Evolutionary conservation across 2,329 filamentous ascomycete genomes (phyloP).

Genomic region (Fusarium sp.): DNA sequence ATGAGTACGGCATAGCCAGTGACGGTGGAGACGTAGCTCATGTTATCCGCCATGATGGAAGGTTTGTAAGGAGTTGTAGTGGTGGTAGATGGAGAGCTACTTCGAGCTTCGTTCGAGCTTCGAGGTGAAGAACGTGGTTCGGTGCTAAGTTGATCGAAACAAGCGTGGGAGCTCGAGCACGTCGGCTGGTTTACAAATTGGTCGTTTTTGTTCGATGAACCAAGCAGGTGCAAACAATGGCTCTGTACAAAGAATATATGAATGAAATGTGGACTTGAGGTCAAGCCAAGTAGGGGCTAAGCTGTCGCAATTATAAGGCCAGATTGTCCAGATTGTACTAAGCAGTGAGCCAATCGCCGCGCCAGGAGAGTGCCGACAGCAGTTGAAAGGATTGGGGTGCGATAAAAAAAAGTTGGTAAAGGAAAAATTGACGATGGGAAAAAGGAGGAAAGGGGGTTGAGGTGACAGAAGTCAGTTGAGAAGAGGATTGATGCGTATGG

Average conservation of each 20-base stretch:
- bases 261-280: slow-evolving; percentile 26
- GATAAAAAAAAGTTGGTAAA: slow-evolving; percentile 2
- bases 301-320: slow-evolving; percentile 51
- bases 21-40: slow-evolving; percentile 55
- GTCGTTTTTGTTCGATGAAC: slow-evolving; percentile 11
- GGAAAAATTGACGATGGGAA: slow-evolving; percentile 27
- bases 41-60: slow-evolving; percentile 53
- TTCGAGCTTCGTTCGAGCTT: slow-evolving; percentile 32
- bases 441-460: slow-evolving; percentile 37
- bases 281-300: slow-evolving; percentile 30
- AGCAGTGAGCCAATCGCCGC: slow-evolving; percentile 39
- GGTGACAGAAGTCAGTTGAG: slow-evolving; percentile 31
- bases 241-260: slow-evolving; percentile 12
- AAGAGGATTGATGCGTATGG: slow-evolving; percentile 42
- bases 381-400: slow-evolving; percentile 5
- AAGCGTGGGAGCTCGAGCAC: slow-evolving; percentile 15
- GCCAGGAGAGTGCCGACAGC: slow-evolving; percentile 32
- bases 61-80: slow-evolving; percentile 13
- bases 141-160: slow-evolving; percentile 12
- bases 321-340: slow-evolving; percentile 54
- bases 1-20: slow-evolving; percentile 56
- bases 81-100: slow-evolving; percentile 24
- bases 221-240: slow-evolving; percentile 15
- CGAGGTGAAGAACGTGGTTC: slow-evolving; percentile 22
- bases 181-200: slow-evolving; percentile 10